These are phyloP conservation scores for Trichoderma simmonsii DNA, from an alignment of 2,329 filamentous ascomycete species.

Conservation along the genomic window DNA sequence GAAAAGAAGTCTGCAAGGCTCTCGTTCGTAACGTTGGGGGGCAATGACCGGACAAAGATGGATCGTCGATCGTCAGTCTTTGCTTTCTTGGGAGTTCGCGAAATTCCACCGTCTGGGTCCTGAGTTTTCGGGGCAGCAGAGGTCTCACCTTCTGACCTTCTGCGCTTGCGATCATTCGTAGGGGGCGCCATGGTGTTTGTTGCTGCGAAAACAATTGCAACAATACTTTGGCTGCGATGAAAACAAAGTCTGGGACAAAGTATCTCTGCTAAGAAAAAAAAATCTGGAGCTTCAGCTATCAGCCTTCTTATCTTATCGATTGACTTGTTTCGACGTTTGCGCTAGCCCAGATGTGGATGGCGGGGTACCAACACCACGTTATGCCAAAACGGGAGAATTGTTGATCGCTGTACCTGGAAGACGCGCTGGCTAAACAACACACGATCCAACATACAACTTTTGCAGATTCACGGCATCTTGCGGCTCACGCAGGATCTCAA, in stretches of 20 bases:
- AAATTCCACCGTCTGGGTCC: slow-evolving; percentile 32
- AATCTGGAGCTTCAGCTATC: slow-evolving; percentile 5
- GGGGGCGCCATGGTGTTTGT: slow-evolving; percentile 27
- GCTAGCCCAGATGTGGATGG: slow-evolving; percentile 7
- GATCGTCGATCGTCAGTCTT: slow-evolving; percentile 63
- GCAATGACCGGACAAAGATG: slow-evolving; percentile 87
- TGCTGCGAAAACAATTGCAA: background rate
- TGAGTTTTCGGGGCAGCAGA: slow-evolving; percentile 30
- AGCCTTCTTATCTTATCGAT: slow-evolving; percentile 12
- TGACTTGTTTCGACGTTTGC: background rate
- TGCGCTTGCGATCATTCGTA: slow-evolving; percentile 36
- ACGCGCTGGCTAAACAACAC: slow-evolving; percentile 21
- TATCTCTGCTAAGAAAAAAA: slow-evolving; percentile 10
- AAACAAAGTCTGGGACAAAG: background rate
- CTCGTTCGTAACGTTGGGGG: slow-evolving; percentile 74
- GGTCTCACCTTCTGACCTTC: slow-evolving; percentile 34
- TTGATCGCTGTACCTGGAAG: slow-evolving; percentile 6
- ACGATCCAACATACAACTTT: background rate
- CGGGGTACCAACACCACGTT: slow-evolving; percentile 16
- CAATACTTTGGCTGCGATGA: background rate
- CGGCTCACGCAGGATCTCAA: background rate
- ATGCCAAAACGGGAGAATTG: slow-evolving; percentile 20
- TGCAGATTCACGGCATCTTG: background rate
- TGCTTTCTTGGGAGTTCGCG: slow-evolving; percentile 49
- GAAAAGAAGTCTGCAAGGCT: slow-evolving; percentile 86